Evolutionary conservation across 805 yeast species (phyloP), one percentile per base, ranked within the genome.

Genomic region (Wickerhamiella lipophila): DNA sequence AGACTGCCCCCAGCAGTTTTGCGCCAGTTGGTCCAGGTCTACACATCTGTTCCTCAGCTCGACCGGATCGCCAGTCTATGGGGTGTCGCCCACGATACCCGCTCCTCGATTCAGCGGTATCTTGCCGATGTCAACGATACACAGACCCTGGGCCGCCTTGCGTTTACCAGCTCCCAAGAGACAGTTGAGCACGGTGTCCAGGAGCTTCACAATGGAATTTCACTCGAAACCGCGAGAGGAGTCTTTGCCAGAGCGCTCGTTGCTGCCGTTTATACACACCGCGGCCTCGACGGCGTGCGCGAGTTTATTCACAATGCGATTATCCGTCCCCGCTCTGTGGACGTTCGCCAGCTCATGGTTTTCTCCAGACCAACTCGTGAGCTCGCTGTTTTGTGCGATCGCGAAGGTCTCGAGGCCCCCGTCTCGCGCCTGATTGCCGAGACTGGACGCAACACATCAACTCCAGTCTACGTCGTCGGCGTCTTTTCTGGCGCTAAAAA

Each of bases 391-490:
- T 68, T 92, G 45, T 79, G 95, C 60, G 79, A 77, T 49, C 78
- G 88, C 54, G 82, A 88, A 61, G 75, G 77, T 12, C 71, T 89
- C 55, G 75, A 74, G 46, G 74, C 76, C 18, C 96, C 96, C 25
- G 74, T 82, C 4, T 79, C 87, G 42, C 78, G 94, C 61, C 73
- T 92, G 51, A 69, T 92, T 49, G 88, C 95, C 29, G 99, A 92
- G 67, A 83, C 95, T 25, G 99, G 99, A 64, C 77, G 98, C 66
- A 70, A 73, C 58, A 78, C 95, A 2, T 74, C 76, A 51, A 78
- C 83, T 42, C 94, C 98, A 21, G 81, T 87, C 34, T 92, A 77
- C 57, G 82, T 89, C 12, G 94, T 89, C 29, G 97, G 96, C 46
- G 92, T 85, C 1, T 92, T 87, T 64, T 73, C 83, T 50, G 97